Percentiles rank a stretch among this genome's conserved stretches.
phyloP scores from a whole-genome alignment of 495 filamentous ascomycete species.

The Sporormia fimetaria region DNA sequence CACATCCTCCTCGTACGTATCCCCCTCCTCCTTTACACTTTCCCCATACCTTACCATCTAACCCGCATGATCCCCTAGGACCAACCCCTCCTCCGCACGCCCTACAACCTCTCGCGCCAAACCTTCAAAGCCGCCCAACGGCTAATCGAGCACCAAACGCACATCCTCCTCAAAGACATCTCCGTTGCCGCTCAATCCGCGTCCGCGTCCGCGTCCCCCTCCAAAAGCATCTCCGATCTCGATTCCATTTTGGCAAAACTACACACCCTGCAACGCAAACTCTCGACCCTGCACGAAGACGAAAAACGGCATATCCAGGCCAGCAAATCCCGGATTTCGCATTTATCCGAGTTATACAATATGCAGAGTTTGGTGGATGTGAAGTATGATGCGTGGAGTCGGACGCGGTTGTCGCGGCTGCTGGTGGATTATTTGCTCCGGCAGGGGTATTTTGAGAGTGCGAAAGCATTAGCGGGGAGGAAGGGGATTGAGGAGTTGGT shows the following conservation, averaged over 20 bases:
- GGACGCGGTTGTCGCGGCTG: conserved; percentile 66
- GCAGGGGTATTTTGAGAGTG: conserved; percentile 70
- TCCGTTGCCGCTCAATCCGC: conserved; percentile 46
- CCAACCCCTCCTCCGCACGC: conserved; percentile 86
- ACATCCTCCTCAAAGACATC: conserved; percentile 55
- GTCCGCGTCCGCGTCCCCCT: conserved; percentile 45
- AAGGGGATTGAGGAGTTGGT: conserved; percentile 67
- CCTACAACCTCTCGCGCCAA: conserved; percentile 78
- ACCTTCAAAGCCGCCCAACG: conserved; percentile 86
- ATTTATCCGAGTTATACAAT: conserved; percentile 65
- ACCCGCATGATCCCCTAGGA: conserved; percentile 46
- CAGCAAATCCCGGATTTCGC: conserved; percentile 60
- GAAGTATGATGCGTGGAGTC: conserved; percentile 86
- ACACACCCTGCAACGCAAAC: conserved; percentile 77
- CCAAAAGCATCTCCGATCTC: conserved; percentile 43
- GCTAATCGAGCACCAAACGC: conserved; percentile 65
- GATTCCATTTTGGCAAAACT: conserved; percentile 76
- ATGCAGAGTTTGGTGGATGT: conserved; percentile 81
- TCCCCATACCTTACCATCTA: conserved; percentile 4
- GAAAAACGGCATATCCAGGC: conserved; percentile 63
- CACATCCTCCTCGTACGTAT: conserved; percentile 59
- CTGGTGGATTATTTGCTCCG: conserved; percentile 84
- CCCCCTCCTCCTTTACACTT: conserved; percentile 44
- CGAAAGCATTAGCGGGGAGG: conserved; percentile 57
- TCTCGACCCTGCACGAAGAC: conserved; percentile 63